Evolutionary conservation across 2,329 filamentous ascomycete genomes (phyloP).

Genomic region (Capronia americana): DNA sequence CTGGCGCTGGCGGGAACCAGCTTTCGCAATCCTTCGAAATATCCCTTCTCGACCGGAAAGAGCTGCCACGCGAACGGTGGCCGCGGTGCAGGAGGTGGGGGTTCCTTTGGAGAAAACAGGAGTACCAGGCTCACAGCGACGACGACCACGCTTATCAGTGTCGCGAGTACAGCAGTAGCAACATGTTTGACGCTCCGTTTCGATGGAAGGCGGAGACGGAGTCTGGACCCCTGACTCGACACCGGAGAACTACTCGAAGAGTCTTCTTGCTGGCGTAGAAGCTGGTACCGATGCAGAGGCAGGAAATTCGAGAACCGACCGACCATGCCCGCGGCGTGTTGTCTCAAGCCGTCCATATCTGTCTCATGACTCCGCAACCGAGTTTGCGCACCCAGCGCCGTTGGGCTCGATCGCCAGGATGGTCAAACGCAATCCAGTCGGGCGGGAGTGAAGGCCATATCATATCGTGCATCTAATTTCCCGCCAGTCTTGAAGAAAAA

Average conservation of each 20-base stretch:
- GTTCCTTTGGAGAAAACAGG: not conserved
- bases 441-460: not conserved
- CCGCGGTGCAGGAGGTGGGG: not conserved
- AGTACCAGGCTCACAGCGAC: not conserved
- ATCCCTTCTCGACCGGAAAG: constrained; percentile 3
- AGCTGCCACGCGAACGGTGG: constrained; percentile 3
- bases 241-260: not conserved
- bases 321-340: not conserved
- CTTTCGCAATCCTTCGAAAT: constrained; percentile 8
- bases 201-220: not conserved
- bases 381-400: too few species aligned
- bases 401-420: not conserved
- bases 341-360: not conserved
- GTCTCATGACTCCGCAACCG: not conserved
- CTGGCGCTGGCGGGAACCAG: not conserved
- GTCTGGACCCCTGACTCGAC: not conserved
- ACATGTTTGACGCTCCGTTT: not conserved
- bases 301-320: not conserved
- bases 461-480: not conserved
- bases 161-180: not conserved
- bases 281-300: constrained; percentile 4
- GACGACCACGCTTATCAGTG: not conserved
- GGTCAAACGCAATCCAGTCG: not conserved
- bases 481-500: not conserved
- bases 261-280: not conserved